Base-by-base conservation (phyloP, 2,329 filamentous ascomycete species). In the Aspergillus intermedius region DNA sequence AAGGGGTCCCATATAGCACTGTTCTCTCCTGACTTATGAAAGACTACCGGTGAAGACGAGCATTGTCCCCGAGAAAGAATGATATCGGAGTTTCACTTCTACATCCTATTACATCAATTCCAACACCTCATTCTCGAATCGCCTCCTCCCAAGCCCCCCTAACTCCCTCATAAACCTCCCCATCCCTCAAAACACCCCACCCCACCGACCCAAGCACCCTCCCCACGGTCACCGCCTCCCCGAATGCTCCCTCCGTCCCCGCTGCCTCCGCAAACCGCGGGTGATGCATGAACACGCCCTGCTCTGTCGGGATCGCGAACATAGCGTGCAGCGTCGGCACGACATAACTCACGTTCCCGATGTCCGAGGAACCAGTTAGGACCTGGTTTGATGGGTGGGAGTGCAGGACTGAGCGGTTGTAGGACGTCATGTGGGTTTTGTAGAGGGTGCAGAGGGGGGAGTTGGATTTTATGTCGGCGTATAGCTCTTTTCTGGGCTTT, bases 271-370 rank as follows among this genome's bases (percentile, higher is more conserved):
- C 66, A 56, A 79, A 79, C 3, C 62, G 55, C 6, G 70, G 68
- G 25, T 67, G 21, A 69, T 73, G 70, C 4, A 59, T 63, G 19
- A 55, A 64, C 0, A 56, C 53, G 3, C 60, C 69, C 9, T 68
- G 63, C 0, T 64, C 55, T 1, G 69, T 64, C 1, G 71, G 66
- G 32, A 79, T 74, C 1, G 61, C 65, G 48, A 79, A 78, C 28
- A 68, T 72, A 3, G 73, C 72, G 52, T 79, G 76, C 45, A 79
- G 72, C 4, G 68, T 70, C 1, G 76, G 76, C 2, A 74, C 62
- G 1, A 68, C 51, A 44, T 77, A 74, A 8, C 70, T 72, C 7
- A 79, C 74, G 46, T 79, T 78, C 17, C 75, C 75, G 74, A 40
- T 7, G 58, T 78, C 75, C 0, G 75, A 77, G 0, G 75, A 76